Percentiles rank a stretch among this genome's conserved stretches.
phyloP scores from a whole-genome alignment of 768 basidiomycete species.

The Leucocoprinus leucothites region DNA sequence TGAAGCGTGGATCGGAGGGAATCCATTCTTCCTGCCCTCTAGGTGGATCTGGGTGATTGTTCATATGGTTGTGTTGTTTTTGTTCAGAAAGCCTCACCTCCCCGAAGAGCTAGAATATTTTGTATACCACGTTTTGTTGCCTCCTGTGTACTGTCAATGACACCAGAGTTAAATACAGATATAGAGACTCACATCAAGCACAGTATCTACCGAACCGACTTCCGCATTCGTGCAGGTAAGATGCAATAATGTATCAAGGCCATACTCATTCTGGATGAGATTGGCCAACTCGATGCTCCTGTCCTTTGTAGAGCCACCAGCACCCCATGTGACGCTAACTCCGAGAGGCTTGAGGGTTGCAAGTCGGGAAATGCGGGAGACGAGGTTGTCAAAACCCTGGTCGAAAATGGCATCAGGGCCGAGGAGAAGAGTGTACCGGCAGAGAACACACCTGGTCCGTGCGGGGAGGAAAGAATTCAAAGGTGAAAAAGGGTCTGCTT shows the following conservation, averaged over 20 bases:
- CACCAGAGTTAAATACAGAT: too few species aligned
- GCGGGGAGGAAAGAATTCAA: conserved; percentile 96
- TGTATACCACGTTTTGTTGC: conserved; percentile 82
- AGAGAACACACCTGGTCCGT: conserved; percentile 68
- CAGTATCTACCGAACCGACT: conserved; percentile 79
- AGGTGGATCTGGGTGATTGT: conserved; percentile 68
- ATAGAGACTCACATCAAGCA: conserved; percentile 61
- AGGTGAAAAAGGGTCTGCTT: conserved; percentile 77
- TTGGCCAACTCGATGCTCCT: conserved; percentile 84
- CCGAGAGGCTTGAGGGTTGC: conserved; percentile 76
- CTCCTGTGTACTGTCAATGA: conserved; percentile 35
- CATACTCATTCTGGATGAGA: conserved; percentile 68
- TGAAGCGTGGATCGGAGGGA: conserved; percentile 78
- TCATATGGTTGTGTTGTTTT: not conserved
- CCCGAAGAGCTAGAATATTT: conserved; percentile 89
- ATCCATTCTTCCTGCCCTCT: conserved; percentile 93
- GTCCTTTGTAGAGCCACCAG: conserved; percentile 89
- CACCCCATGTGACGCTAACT: conserved; percentile 96
- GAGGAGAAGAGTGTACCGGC: not conserved
- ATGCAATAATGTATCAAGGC: conserved; percentile 87
- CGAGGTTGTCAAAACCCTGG: conserved; percentile 88
- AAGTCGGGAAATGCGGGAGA: conserved; percentile 83
- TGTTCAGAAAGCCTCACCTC: conserved; percentile 50
- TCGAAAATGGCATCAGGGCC: conserved; percentile 9
- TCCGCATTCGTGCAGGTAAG: conserved; percentile 98